Evolutionary conservation across 805 yeast genomes (phyloP).

Genomic region (Starmerella riodocensis): DNA sequence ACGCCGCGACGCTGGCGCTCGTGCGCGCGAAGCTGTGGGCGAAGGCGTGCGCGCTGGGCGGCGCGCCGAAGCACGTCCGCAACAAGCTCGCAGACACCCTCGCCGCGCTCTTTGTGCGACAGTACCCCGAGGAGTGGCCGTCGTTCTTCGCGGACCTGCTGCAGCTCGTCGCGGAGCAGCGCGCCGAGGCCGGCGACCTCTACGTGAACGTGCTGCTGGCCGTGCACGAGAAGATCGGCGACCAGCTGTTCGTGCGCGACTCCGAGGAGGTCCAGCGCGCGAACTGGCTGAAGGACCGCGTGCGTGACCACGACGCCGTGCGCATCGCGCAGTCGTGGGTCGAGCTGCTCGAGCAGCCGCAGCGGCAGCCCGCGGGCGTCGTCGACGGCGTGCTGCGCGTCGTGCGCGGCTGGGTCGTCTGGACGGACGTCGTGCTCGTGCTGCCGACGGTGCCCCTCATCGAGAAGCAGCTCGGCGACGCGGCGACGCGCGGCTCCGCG

Average conservation of each 20-base stretch:
- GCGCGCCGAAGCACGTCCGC: slow-evolving; percentile 35
- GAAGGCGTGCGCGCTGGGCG: slow-evolving; percentile 26
- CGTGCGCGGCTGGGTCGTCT: slow-evolving; percentile 76
- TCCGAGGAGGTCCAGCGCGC: slow-evolving; percentile 47
- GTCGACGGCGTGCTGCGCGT: slow-evolving; percentile 46
- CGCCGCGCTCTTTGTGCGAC: slow-evolving; percentile 38
- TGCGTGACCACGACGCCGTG: slow-evolving; percentile 50
- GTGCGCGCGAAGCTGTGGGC: slow-evolving; percentile 39
- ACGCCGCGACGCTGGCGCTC: slow-evolving; percentile 34
- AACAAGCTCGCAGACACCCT: slow-evolving; percentile 48
- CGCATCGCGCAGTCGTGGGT: slow-evolving; percentile 33
- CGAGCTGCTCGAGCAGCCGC: slow-evolving; percentile 10
- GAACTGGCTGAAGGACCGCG: slow-evolving; percentile 62
- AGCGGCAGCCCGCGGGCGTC: slow-evolving; percentile 26
- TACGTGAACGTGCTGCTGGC: slow-evolving; percentile 59
- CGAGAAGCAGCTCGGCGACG: slow-evolving; percentile 42
- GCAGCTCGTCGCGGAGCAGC: slow-evolving; percentile 28
- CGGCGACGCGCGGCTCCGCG: slow-evolving; percentile 39
- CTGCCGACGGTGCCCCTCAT: slow-evolving; percentile 41
- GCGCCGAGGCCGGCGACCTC: slow-evolving; percentile 46
- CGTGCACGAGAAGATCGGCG: slow-evolving; percentile 87
- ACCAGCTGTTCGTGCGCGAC: slow-evolving; percentile 65
- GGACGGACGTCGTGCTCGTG: slow-evolving; percentile 78
- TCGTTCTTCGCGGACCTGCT: slow-evolving; percentile 38
- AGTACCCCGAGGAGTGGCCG: slow-evolving; percentile 39